phyloP scores from a whole-genome alignment of 805 yeast genomes.

The Hanseniaspora valbyensis region DNA sequence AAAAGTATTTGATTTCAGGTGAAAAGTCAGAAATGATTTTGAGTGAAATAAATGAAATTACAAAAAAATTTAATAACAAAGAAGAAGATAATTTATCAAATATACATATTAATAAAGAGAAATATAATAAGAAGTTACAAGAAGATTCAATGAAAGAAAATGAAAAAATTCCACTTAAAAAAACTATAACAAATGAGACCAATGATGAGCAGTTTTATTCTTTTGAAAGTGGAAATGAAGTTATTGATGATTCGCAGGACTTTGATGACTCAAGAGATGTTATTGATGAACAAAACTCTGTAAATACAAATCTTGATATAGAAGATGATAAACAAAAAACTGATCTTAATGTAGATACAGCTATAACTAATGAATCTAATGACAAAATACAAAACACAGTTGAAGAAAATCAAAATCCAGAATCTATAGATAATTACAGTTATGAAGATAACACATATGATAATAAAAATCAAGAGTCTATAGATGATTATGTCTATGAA shows the following conservation, averaged over 20 bases:
- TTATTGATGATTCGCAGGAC: background rate
- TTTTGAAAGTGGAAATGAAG: background rate
- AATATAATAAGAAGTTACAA: too few species aligned
- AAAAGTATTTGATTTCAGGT: background rate
- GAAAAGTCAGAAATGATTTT: background rate
- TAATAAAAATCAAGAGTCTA: background rate
- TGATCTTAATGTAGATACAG: background rate
- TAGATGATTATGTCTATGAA: background rate
- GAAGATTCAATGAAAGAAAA: too few species aligned
- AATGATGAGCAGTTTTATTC: background rate
- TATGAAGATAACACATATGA: too few species aligned
- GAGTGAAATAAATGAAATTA: background rate
- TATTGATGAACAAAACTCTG: background rate
- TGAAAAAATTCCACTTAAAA: too few species aligned
- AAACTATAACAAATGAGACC: background rate
- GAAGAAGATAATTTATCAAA: too few species aligned
- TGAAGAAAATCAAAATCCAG: too few species aligned
- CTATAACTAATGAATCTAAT: background rate
- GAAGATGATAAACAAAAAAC: background rate
- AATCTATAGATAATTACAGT: too few species aligned
- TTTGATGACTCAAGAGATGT: background rate
- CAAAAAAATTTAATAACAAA: too few species aligned
- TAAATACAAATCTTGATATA: too few species aligned
- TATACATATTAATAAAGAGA: too few species aligned
- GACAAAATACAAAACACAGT: background rate